Conservation (phyloP, 768 basidiomycete species). For the Boletus insuetus region DNA sequence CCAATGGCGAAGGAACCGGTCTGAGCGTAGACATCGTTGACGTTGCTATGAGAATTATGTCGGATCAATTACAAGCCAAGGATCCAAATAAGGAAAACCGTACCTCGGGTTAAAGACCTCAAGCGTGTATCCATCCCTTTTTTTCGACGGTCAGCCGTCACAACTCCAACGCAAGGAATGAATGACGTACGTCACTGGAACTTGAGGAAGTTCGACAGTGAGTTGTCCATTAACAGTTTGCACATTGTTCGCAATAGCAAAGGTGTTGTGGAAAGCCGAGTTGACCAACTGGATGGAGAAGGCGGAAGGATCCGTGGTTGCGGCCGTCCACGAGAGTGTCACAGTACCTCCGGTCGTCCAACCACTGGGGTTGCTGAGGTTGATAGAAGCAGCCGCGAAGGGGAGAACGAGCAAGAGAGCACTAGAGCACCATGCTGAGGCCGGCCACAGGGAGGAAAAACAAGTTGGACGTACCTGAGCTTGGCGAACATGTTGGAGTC, state of each 20-base stretch:
- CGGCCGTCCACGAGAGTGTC: constrained; percentile 48
- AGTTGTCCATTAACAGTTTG: not conserved
- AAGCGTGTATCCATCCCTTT: constrained; percentile 48
- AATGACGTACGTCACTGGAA: constrained; percentile 42
- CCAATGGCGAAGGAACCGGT: constrained; percentile 44
- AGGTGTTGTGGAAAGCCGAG: constrained; percentile 47
- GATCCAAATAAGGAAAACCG: not conserved
- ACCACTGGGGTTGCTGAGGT: constrained; percentile 36
- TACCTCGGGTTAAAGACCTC: constrained; percentile 44
- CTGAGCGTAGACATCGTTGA: constrained; percentile 41
- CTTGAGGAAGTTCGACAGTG: constrained; percentile 43
- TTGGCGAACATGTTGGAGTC: constrained; percentile 48
- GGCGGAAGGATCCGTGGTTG: constrained; percentile 37
- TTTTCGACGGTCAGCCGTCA: not conserved
- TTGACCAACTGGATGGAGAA: constrained; percentile 52
- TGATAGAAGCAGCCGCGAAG: constrained; percentile 40
- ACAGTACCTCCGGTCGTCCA: constrained; percentile 32
- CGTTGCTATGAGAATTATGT: constrained; percentile 31
- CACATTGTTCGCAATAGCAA: constrained; percentile 57
- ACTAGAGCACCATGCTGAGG: constrained; percentile 21
- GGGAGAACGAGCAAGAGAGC: constrained; percentile 46
- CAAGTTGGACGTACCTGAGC: constrained; percentile 37
- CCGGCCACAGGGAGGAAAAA: not conserved
- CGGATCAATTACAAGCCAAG: not conserved
- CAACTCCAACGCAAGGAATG: not conserved